A percentile compares a stretch with the other conserved stretches of the same genome.
These are phyloP conservation scores for Setaria viridis DNA, from an alignment of 202 grass and related monocot genomes.

Conservation along the genomic window DNA sequence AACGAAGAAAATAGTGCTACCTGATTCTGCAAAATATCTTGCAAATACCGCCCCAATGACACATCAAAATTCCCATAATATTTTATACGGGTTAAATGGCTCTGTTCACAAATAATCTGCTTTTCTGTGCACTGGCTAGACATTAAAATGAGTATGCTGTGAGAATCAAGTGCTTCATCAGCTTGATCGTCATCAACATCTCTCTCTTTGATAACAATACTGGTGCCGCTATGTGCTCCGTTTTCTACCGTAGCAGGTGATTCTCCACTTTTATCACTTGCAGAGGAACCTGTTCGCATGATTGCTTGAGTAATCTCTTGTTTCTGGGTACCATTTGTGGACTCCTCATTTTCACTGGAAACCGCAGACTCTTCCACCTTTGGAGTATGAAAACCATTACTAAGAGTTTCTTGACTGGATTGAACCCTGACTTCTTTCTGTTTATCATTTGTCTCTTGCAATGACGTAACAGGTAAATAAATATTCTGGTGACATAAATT, in stretches of 20 bases:
- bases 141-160: constrained; percentile 88
- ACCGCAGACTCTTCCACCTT: constrained; percentile 46
- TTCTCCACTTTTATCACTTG: constrained; percentile 34
- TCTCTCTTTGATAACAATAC: constrained; percentile 59
- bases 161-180: constrained; percentile 68
- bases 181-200: constrained; percentile 55
- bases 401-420: constrained; percentile 38
- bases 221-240: constrained; percentile 42
- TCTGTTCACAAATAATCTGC: constrained; percentile 71
- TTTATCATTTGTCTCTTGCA: constrained; percentile 55
- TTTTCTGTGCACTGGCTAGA: constrained; percentile 87
- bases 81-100: constrained; percentile 84
- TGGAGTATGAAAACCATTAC: constrained; percentile 52
- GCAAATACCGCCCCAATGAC: constrained; percentile 90
- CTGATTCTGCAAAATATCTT: constrained; percentile 87
- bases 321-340: constrained; percentile 32
- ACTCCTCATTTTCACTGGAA: constrained; percentile 55
- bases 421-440: constrained; percentile 46
- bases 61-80: constrained; percentile 95
- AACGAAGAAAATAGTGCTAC: constrained; percentile 49
- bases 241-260: constrained; percentile 31
- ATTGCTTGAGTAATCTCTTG: constrained; percentile 47
- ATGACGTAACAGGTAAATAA: constrained; percentile 65
- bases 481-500: constrained; percentile 56
- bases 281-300: constrained; percentile 27